Evolutionary conservation across 2,329 filamentous ascomycete species (phyloP), one percentile per base, ranked within the genome.

Genomic region (Hymenoscyphus fructigenus): DNA sequence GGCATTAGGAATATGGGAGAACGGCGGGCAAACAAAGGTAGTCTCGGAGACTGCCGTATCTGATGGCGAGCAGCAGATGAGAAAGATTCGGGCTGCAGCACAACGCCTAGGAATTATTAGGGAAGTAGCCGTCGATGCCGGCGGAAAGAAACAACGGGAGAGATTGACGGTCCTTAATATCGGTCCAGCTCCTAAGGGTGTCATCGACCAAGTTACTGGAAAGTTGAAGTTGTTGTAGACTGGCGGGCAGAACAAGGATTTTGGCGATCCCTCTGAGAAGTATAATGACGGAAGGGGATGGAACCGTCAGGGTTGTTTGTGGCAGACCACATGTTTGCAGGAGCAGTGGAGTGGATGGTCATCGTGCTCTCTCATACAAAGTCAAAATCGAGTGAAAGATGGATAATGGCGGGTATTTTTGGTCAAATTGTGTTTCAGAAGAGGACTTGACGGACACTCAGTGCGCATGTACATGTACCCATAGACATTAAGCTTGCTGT

Each of bases 141-240:
- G n/a, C n/a, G 95, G 95, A 15, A 86, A 95, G 67, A 99, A 95
- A 57, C 95, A 99, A 85, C 97, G 99, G 78, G 93, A 93, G 61
- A 88, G 91, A 53, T 94, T 94, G n/a, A 99, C 95, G 0, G 95
- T 99, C 50, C 81, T 99, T 60, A 95, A 95, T 0, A 88, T 94
- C 61, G 88, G 88, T 0, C 88, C 88, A 2, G 94, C 90, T 28
- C 94, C 94, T 0, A 93, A 90, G 82, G 93, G 91, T 72, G 81
- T 93, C 64, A 88, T 99, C 59, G 92, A 99, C 77, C 81, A 89
- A 77, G 88, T 99, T 67, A 97, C 93, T 5, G 92, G 92, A 1
- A 83, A 88, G 66, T 80, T 97, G 78, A 97, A 95, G 84, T 78
- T 97, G 74, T 78, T 97, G 74, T 97, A 81, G 34, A 28, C 34